Conservation (phyloP, 2,329 filamentous ascomycete genomes). For the Lojkania enalia region DNA sequence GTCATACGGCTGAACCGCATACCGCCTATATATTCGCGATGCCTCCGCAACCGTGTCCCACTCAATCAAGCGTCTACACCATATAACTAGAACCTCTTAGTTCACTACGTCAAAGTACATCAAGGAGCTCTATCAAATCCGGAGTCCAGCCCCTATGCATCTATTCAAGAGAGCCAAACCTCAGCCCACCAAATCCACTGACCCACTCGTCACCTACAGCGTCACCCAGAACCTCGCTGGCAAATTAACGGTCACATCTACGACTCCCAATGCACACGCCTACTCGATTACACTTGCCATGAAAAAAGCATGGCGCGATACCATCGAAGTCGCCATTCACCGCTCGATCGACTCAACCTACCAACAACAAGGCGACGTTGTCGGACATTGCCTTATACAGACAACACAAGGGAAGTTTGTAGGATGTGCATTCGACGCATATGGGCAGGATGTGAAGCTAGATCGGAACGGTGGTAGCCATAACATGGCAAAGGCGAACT, state of each 20-base stretch:
- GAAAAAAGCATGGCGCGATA: constrained; percentile 11
- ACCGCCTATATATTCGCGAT: no score
- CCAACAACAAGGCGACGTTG: constrained; percentile 8
- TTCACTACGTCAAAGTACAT: no score
- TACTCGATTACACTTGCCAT: constrained; percentile 13
- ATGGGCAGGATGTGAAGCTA: constrained; percentile 11
- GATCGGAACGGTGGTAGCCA: constrained; percentile 4
- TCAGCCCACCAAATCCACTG: background rate
- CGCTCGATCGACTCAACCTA: constrained; percentile 10
- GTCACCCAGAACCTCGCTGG: constrained; percentile 13
- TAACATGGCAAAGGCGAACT: constrained; percentile 9
- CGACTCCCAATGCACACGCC: constrained; percentile 7
- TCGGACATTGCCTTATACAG: constrained; percentile 15
- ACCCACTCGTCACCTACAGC: constrained; percentile 13
- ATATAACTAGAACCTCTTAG: no score
- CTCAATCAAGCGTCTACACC: no score
- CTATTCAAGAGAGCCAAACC: constrained; percentile 5
- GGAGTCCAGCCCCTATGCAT: constrained; percentile 3
- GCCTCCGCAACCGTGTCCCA: no score
- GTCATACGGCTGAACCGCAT: no score
- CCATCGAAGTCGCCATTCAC: constrained; percentile 16
- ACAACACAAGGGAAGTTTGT: constrained; percentile 7
- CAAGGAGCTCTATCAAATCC: background rate
- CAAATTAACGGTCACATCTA: constrained; percentile 12
- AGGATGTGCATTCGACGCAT: constrained; percentile 11